Evolutionary conservation across 2,329 filamentous ascomycete species (phyloP), one percentile per base, ranked within the genome.

Genomic region (Aureobasidium lini): DNA sequence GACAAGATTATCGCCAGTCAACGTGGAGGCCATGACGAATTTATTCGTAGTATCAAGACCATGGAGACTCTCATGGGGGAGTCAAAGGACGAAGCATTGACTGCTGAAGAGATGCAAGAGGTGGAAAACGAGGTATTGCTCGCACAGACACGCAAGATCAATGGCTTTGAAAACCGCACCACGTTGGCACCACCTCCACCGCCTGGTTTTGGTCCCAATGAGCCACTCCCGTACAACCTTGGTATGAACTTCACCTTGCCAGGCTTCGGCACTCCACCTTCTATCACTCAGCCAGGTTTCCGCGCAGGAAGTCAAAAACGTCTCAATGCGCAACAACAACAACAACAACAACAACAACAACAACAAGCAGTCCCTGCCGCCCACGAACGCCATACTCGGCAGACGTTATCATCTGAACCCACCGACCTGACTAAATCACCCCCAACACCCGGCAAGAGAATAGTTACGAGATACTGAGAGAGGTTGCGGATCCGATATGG

Each of bases 1-100:
- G 90, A 95, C 67, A 62, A 42, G 1, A 78, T 89, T 16, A 73
- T 91, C 6, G 78, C 81, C 60, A 72, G 70, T 8, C 67, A 84
- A 3, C 70, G 81, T 6, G 52, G 15, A 13, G 73, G 74, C 48
- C 62, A 73, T 6, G 66, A 70, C 10, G 61, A 86, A 0, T 90
- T 90, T 64, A 70, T 73, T 23, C 63, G 67, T 15, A 57, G 52
- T 5, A 65, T 73, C 31, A 64, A 66, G 44, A 72, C 70, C 0
- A 71, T 68, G 65, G 70, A 72, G 59, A 71, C 68, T 0, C 60
- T 73, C 44, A 68, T 70, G 58, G 64, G 63, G 40, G 70, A 72
- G 13, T 68, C 63, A 1, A 60, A 64, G 9, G 71, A 72, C 47
- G 68, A 66, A 39, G 67, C 65, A 4, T 60, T 73, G 10, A 67